Conservation (phyloP, 2,329 filamentous ascomycete genomes). For the Aureobasidium melanogenum region DNA sequence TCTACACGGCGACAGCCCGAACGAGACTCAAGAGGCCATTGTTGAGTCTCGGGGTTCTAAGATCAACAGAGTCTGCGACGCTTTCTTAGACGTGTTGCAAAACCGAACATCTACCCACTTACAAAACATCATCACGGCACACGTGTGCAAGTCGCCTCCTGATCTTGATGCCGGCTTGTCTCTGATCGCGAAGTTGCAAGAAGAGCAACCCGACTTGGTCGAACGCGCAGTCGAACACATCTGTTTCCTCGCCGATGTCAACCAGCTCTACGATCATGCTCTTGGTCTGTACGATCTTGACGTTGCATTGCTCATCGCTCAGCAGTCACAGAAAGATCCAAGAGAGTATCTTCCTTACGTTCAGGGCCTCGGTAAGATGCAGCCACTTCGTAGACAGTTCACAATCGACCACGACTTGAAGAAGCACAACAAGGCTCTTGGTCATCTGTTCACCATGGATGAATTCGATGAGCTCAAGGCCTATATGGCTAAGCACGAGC, state of each 20-base stretch:
- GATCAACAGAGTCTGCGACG: conserved; percentile 81
- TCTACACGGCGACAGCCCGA: conserved; percentile 9
- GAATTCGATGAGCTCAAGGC: conserved; percentile 67
- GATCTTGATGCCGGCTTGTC: conserved; percentile 77
- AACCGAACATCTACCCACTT: conserved; percentile 56
- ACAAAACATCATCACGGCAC: conserved; percentile 88
- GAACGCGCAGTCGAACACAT: conserved; percentile 93
- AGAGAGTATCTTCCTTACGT: conserved; percentile 93
- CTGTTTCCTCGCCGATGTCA: conserved; percentile 91
- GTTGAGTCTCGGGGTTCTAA: conserved; percentile 42
- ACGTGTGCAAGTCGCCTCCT: conserved; percentile 87
- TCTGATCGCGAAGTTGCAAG: conserved; percentile 65
- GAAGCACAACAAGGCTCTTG: conserved; percentile 66
- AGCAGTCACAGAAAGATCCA: conserved; percentile 92
- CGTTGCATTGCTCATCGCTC: conserved; percentile 79
- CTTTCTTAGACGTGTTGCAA: conserved; percentile 62
- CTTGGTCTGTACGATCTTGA: conserved; percentile 88
- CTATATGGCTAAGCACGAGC: conserved; percentile 69
- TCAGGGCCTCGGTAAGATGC: conserved; percentile 70
- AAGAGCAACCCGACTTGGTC: conserved; percentile 59
- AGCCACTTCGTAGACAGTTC: conserved; percentile 63
- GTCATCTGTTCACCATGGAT: conserved; percentile 63
- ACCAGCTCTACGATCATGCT: conserved; percentile 82
- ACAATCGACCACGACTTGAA: conserved; percentile 83
- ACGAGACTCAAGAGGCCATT: background rate